Percentiles rank a stretch among this genome's conserved stretches.
These are phyloP conservation scores for Fusarium fujikuroi DNA, from an alignment of 2,329 filamentous ascomycete genomes.

Conservation along the genomic window DNA sequence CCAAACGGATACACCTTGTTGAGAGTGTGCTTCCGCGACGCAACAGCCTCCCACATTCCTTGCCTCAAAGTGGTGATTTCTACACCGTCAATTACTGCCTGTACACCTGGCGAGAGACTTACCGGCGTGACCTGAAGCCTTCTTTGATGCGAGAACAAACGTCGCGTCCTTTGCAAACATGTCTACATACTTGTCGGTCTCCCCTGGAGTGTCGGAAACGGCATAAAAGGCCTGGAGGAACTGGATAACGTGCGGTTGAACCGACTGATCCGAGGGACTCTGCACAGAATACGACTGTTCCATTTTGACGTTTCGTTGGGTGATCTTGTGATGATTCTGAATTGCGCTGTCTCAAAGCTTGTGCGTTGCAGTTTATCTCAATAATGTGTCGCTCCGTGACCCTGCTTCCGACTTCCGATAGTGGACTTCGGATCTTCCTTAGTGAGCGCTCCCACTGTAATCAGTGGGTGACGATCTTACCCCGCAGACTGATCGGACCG, in stretches of 20 bases:
- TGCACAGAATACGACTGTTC: constrained; percentile 24
- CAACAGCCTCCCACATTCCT: constrained; percentile 35
- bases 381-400: not conserved
- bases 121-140: constrained; percentile 21
- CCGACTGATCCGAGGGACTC: constrained; percentile 23
- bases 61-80: constrained; percentile 30
- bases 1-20: constrained; percentile 29
- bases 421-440: constrained; percentile 5
- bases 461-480: constrained; percentile 4
- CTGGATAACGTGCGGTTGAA: constrained; percentile 16
- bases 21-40: constrained; percentile 29
- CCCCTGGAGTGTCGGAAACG: constrained; percentile 29
- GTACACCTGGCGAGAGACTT: accelerated
- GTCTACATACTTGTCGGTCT: constrained; percentile 30
- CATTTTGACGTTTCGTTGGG: constrained; percentile 3
- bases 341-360: not conserved
- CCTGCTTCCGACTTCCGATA: constrained; percentile 34
- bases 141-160: constrained; percentile 29
- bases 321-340: not conserved
- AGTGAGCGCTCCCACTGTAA: not conserved
- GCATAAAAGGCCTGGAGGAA: constrained; percentile 27
- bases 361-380: not conserved
- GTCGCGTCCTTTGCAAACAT: constrained; percentile 28
- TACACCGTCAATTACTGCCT: not conserved
- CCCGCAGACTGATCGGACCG: constrained; percentile 22